Base-by-base conservation (phyloP, 2,329 filamentous ascomycete genomes). In the Plectosphaerella cucumerina region DNA sequence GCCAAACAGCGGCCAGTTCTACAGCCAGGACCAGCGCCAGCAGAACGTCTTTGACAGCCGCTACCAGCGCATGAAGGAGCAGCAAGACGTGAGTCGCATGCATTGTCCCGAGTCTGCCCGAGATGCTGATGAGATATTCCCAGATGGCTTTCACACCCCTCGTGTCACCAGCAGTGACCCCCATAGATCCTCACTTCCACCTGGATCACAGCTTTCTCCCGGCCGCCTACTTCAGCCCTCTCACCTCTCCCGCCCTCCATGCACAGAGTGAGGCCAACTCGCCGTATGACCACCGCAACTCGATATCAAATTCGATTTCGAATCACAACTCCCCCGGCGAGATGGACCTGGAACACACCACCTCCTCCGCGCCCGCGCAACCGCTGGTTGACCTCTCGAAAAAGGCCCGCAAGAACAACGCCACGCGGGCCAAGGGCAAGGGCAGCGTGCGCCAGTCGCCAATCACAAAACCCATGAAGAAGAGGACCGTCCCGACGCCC, bases 101-200 rank as follows among this genome's bases (percentile, higher is more conserved):
- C 26, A 39, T 14, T 6, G 12, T 18, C 26, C 44, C 26, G 11
- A n/a, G 17, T 11, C 39, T 12, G 20, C 50, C 45, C n/a, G 44
- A 22, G 15, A 41, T 47, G 44, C 58, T 62, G 52, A 66, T 62
- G 57, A 64, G 66, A 52, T 55, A 52, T 55, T 58, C 48, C 23
- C 61, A 87, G 82, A 84, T 89, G 80, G 76, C 84, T 10, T 92
- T 92, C 63, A 93, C 89, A 3, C 89, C 89, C 1, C 77, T 93
- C 26, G 88, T 89, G 11, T 92, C 89, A 17, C 89, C 89, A n/a
- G 89, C 88, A 5, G 88, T 93, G 42, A 92, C 89, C 2, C 89
- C 89, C 20, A 76, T 91, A 47, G 89, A 92, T 61, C 76, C 81
- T 41, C 83, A 86, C 56, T 90, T 89, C 63, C 75, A 78, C 44